Evolutionary conservation across 2,329 filamentous ascomycete genomes (phyloP), one percentile per base, ranked within the genome.

Genomic region (Monosporascus ibericus): DNA sequence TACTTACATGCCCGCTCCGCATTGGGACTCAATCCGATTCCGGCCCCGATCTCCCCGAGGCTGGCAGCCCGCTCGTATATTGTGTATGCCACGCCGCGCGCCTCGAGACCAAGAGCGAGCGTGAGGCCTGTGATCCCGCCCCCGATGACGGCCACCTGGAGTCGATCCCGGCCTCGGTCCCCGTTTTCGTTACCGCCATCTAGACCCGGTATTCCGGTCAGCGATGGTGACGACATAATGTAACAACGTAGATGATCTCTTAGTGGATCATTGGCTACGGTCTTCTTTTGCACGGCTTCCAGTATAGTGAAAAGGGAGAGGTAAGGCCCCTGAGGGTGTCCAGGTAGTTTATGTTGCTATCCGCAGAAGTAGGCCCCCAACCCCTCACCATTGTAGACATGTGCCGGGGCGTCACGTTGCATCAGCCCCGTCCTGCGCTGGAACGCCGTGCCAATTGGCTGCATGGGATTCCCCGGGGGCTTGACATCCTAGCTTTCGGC

Each of bases 51-150:
- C 55, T 71, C 70, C 17, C 64, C 62, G 38, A 72, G 66, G 2
- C 55, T 51, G 0, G 64, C 34, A 0, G 69, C 64, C 17, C 67
- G 63, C 52, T 73, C 70, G 58, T 72, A 72, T 20, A 73, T 52
- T 9, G 62, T 70, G 52, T 63, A 59, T 2, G 57, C 55, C n/a
- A 72, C 59, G 27, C 60, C 52, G 34, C 67, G 65, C 48, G 58
- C 52, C 15, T 61, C 56, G 6, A 73, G 64, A 17, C 57, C 58
- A 25, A 72, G 64, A 3, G 70, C 67, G 7, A 72, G 62, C 6
- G 64, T 67, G 1, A 72, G 55, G 11, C 70, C 72, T 52, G 64
- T 74, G 55, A 63, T 76, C 62, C 61, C 75, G 58, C 60, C 73
- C 61, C 62, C 77, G 22, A 73, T 60, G 36, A 73, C 67, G 52